Percentiles rank a stretch among this genome's conserved stretches.
Evolutionary conservation across 257 asterid species (phyloP).

Genomic region (Rhazya stricta): DNA sequence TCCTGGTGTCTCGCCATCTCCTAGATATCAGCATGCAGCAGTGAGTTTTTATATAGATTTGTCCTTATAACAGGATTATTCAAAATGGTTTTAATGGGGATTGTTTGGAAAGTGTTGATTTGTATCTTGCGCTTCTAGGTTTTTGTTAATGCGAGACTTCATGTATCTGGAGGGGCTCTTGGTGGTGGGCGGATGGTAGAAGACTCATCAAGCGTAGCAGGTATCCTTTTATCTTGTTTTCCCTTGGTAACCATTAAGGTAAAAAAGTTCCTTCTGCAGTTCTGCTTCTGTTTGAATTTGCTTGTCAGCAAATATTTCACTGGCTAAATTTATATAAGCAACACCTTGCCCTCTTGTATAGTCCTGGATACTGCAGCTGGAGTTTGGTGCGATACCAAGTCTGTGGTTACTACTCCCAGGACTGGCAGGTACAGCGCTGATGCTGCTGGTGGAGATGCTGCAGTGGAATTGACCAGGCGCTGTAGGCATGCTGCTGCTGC

Average conservation of each 20-base stretch:
- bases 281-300: neutral
- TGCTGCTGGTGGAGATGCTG: slow-evolving; percentile 99
- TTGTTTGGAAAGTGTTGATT: slow-evolving; percentile 6
- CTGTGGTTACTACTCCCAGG: slow-evolving; percentile 95
- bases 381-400: slow-evolving; percentile 95
- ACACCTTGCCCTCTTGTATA: slow-evolving; percentile 23
- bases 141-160: slow-evolving; percentile 96
- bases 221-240: slow-evolving; percentile 31
- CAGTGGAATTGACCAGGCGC: slow-evolving; percentile 93
- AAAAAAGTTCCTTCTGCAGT: neutral
- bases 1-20: slow-evolving; percentile 98
- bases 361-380: slow-evolving; percentile 99
- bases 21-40: slow-evolving; percentile 99
- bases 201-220: slow-evolving; percentile 98
- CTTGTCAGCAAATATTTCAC: neutral
- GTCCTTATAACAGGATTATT: neutral
- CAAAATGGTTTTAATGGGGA: neutral
- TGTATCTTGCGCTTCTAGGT: slow-evolving; percentile 45
- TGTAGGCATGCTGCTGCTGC: slow-evolving; percentile 99
- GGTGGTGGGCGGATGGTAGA: slow-evolving; percentile 99
- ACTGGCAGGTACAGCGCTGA: slow-evolving; percentile 96
- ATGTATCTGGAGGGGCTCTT: slow-evolving; percentile 99
- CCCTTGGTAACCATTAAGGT: neutral
- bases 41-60: slow-evolving; percentile 37
- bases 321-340: neutral